Evolutionary conservation across 2,329 filamentous ascomycete species (phyloP), one percentile per base, ranked within the genome.

Genomic region (Verticillium isaacii): DNA sequence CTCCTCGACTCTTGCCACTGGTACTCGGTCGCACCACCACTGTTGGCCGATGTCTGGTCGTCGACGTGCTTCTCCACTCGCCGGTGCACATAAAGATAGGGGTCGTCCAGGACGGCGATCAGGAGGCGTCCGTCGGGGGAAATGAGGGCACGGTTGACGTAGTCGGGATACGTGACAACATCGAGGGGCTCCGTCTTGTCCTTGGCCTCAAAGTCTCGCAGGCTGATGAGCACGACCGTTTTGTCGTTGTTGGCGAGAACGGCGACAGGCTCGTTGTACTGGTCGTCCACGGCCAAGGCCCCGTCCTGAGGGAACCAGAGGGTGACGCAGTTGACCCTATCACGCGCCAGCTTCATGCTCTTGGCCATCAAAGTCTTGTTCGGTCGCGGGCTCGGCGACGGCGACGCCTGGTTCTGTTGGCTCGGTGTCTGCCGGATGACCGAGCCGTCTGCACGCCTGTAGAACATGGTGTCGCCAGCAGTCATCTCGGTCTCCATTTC

Each of bases 61-160:
- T 70, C 67, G 56, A 73, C 66, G 52, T 76, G 68, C 67, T 78
- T 74, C 50, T 71, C 72, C 2, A 73, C 72, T 56, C 89, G 81
- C 66, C 85, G 79, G 73, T 96, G 95, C 66, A 98, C 88, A 74
- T 95, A 97, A 23, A 94, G 86, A 66, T 87, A 91, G 1, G 92
- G 89, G 68, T 93, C 90, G 71, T 99, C 95, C 50, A 94, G 91
- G 54, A 98, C 91, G 2, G 93, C 91, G 6, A 93, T 84, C 23
- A 98, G 81, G 12, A 94, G 77, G 23, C 83, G 85, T 1, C 93
- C 94, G 72, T 97, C 90, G 0, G 94, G 95, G 7, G 94, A 97
- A 59, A 99, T 89, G n/a, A 93, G 86, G 37, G 93, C 92, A 70
- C 96, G 92, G 70, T 99, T 99, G 78, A 98, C 94, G 66, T 88